Evolutionary conservation across 2,329 filamentous ascomycete species (phyloP).

Genomic region (Colletotrichum kahawae): DNA sequence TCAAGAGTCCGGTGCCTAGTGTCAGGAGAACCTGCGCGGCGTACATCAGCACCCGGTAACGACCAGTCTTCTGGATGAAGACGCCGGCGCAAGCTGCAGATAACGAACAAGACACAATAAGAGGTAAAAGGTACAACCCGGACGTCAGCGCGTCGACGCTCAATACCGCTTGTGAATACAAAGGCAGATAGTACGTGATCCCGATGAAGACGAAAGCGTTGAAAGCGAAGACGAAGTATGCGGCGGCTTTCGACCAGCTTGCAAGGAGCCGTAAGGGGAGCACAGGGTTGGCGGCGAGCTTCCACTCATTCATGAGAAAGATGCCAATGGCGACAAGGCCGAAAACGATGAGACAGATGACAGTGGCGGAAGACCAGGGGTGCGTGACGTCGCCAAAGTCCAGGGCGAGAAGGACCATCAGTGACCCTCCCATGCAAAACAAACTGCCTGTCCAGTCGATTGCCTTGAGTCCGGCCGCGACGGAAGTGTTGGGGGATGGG

Average conservation of each 20-base stretch:
- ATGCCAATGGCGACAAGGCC: constrained; percentile 38
- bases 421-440: constrained; percentile 40
- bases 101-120: constrained; percentile 28
- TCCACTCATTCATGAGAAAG: constrained; percentile 40
- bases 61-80: constrained; percentile 66
- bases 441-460: constrained; percentile 51
- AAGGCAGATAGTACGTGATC: constrained; percentile 48
- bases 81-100: constrained; percentile 24
- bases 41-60: constrained; percentile 66
- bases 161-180: constrained; percentile 52
- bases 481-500: constrained; percentile 69
- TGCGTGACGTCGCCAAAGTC: constrained; percentile 62
- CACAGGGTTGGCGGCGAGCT: constrained; percentile 32
- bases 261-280: constrained; percentile 50
- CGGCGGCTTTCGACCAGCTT: constrained; percentile 59
- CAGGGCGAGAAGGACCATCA: constrained; percentile 36
- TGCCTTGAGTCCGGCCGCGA: constrained; percentile 66
- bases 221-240: constrained; percentile 67
- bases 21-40: constrained; percentile 62
- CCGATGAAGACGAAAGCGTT: constrained; percentile 77
- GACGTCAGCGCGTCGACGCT: constrained; percentile 34
- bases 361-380: constrained; percentile 70
- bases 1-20: constrained; percentile 68
- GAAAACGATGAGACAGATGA: constrained; percentile 39
- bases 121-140: constrained; percentile 37